These are phyloP conservation scores for Candida sojae DNA, from an alignment of 1,139 yeast species.

Conservation along the genomic window DNA sequence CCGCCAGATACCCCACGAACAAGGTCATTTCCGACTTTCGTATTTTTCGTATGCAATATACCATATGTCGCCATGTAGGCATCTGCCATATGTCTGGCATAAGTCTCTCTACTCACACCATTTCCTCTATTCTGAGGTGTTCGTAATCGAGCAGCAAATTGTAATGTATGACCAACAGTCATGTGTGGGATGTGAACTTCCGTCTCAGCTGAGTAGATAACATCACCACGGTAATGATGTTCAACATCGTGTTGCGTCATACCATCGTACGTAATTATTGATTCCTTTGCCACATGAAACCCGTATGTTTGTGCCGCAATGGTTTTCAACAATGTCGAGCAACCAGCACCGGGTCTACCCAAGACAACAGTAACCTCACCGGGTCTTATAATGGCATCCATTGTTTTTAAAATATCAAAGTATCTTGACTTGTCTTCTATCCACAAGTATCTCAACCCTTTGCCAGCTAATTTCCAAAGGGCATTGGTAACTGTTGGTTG, in stretches of 20 bases:
- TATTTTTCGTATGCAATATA: slow-evolving; percentile 33
- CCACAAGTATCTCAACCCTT: slow-evolving; percentile 32
- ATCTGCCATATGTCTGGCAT: slow-evolving; percentile 44
- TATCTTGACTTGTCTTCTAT: slow-evolving; percentile 29
- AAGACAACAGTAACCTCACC: slow-evolving; percentile 39
- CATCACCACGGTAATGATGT: slow-evolving; percentile 51
- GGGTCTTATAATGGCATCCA: slow-evolving; percentile 34
- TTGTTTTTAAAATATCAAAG: slow-evolving; percentile 34
- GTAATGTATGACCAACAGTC: slow-evolving; percentile 52
- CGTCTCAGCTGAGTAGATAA: slow-evolving; percentile 53
- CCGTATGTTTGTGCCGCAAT: slow-evolving; percentile 39
- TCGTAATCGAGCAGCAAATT: slow-evolving; percentile 43
- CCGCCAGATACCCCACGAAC: slow-evolving; percentile 46
- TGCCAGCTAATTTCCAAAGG: slow-evolving; percentile 23
- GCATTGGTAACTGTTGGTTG: slow-evolving; percentile 70
- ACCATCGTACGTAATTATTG: slow-evolving; percentile 35
- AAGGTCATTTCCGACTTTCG: slow-evolving; percentile 40
- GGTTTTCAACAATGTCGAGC: slow-evolving; percentile 35
- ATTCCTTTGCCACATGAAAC: slow-evolving; percentile 53
- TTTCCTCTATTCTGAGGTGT: slow-evolving; percentile 42
- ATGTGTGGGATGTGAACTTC: slow-evolving; percentile 57
- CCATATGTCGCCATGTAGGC: slow-evolving; percentile 48
- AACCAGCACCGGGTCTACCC: slow-evolving; percentile 41
- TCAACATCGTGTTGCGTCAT: slow-evolving; percentile 41
- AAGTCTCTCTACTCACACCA: slow-evolving; percentile 36